These are phyloP conservation scores for Strobilomyces echinocephalus DNA, from an alignment of 768 basidiomycete genomes.

Conservation along the genomic window DNA sequence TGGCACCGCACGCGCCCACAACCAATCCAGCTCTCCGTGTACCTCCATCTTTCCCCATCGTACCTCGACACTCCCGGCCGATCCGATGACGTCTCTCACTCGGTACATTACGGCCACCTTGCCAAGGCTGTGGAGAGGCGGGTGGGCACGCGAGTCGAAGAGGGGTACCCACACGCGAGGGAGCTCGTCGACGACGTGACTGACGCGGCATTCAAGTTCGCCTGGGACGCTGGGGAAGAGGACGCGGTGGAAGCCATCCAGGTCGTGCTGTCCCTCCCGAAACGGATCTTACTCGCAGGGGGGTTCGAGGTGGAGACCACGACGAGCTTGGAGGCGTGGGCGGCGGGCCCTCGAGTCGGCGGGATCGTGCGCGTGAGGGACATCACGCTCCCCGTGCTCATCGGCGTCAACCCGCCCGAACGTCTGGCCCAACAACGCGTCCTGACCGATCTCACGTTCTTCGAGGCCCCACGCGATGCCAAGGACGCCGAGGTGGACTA, in stretches of 20 bases:
- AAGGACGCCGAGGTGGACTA: conserved; percentile 31
- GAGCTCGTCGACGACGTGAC: conserved; percentile 36
- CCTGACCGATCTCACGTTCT: conserved; percentile 46
- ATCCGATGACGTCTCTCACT: conserved; percentile 50
- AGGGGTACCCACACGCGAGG: conserved; percentile 26
- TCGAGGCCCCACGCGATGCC: conserved; percentile 26
- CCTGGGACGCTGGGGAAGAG: not conserved
- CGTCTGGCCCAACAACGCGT: conserved; percentile 61
- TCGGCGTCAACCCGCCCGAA: conserved; percentile 72
- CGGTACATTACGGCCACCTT: conserved; percentile 63
- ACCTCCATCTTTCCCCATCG: conserved; percentile 36
- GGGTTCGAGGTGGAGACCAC: conserved; percentile 40
- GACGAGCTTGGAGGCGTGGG: conserved; percentile 8
- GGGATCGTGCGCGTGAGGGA: conserved; percentile 40
- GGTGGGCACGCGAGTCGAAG: conserved; percentile 7
- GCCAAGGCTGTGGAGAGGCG: conserved; percentile 42
- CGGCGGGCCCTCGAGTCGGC: not conserved
- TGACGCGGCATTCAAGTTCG: conserved; percentile 34
- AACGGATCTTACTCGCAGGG: conserved; percentile 48
- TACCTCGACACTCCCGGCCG: conserved; percentile 43
- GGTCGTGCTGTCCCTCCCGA: conserved; percentile 42
- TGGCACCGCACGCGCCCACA: conserved; percentile 48
- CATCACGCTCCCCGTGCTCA: conserved; percentile 49
- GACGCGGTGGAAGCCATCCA: conserved; percentile 31
- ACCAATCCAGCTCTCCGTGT: conserved; percentile 46